A percentile compares a stretch with the other conserved stretches of the same genome.
Evolutionary conservation across 2,329 filamentous ascomycete species (phyloP).

Genomic region (Pleoardoris graminearum): DNA sequence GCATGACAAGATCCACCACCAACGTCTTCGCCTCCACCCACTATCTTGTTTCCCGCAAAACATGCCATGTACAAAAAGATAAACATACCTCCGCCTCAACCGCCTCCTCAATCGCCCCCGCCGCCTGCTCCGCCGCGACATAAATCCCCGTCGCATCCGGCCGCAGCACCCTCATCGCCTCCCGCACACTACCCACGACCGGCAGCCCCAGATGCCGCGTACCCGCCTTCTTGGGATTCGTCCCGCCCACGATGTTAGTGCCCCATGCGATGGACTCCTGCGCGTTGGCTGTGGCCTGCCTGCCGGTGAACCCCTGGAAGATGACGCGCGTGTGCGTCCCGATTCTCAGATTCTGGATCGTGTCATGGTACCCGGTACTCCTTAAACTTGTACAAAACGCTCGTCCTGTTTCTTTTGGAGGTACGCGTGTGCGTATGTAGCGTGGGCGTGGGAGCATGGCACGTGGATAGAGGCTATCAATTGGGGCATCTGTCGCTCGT

Average conservation of each 20-base stretch:
- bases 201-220: conserved; percentile 71
- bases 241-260: conserved; percentile 78
- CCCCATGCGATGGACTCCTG: conserved; percentile 76
- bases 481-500: neutral
- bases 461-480: neutral
- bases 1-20: too few species aligned
- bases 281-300: conserved; percentile 73
- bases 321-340: conserved; percentile 68
- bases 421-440: conserved; percentile 7
- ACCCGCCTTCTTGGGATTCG: conserved; percentile 70
- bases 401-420: neutral
- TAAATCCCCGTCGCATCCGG: conserved; percentile 81
- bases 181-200: conserved; percentile 68
- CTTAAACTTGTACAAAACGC: conserved; percentile 35
- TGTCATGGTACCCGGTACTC: conserved; percentile 59
- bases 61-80: too few species aligned
- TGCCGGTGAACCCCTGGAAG: conserved; percentile 72
- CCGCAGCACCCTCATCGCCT: conserved; percentile 69
- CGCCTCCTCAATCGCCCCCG: conserved; percentile 75
- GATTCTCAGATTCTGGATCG: conserved; percentile 68
- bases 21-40: too few species aligned
- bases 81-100: conserved; percentile 78
- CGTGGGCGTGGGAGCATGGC: conserved; percentile 18
- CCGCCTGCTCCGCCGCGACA: conserved; percentile 74
- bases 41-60: too few species aligned